These are phyloP conservation scores for Talaromyces wortmannii DNA, from an alignment of 495 filamentous ascomycete species.

Conservation along the genomic window DNA sequence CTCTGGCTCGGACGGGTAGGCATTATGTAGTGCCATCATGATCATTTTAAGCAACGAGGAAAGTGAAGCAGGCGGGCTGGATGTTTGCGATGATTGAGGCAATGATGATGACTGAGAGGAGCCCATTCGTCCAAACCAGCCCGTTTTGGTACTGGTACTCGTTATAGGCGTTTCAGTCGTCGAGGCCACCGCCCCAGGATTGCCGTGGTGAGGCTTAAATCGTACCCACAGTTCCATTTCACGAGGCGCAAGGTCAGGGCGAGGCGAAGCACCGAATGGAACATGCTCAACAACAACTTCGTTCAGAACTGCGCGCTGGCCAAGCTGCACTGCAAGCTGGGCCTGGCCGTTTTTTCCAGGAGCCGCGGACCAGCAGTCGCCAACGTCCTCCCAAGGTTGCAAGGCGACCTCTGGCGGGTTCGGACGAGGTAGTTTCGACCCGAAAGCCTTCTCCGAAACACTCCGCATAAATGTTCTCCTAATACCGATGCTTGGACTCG, in stretches of 20 bases:
- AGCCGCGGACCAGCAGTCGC: constrained; percentile 42
- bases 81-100: constrained; percentile 1
- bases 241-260: constrained; percentile 29
- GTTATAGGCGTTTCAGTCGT: constrained; percentile 1
- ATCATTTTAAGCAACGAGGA: constrained; percentile 22
- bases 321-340: constrained; percentile 30
- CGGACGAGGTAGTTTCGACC: constrained; percentile 3
- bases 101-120: not conserved
- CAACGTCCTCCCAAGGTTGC: constrained; percentile 31
- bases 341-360: constrained; percentile 24
- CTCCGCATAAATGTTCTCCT: constrained; percentile 4
- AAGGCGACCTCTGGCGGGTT: constrained; percentile 25
- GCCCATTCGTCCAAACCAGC: not conserved
- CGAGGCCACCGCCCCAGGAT: not conserved
- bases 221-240: constrained; percentile 42
- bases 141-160: not conserved
- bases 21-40: constrained; percentile 21
- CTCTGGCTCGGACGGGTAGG: constrained; percentile 18
- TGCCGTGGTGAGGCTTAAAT: constrained; percentile 9
- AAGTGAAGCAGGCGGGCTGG: not conserved
- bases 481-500: constrained; percentile 19
- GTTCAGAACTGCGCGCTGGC: constrained; percentile 32
- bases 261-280: constrained; percentile 21
- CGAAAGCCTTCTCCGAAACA: not conserved
- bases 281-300: constrained; percentile 43